Evolutionary conservation across 176 grass and related monocot genomes (phyloP).

Genomic region (Chrysopogon serrulatus): DNA sequence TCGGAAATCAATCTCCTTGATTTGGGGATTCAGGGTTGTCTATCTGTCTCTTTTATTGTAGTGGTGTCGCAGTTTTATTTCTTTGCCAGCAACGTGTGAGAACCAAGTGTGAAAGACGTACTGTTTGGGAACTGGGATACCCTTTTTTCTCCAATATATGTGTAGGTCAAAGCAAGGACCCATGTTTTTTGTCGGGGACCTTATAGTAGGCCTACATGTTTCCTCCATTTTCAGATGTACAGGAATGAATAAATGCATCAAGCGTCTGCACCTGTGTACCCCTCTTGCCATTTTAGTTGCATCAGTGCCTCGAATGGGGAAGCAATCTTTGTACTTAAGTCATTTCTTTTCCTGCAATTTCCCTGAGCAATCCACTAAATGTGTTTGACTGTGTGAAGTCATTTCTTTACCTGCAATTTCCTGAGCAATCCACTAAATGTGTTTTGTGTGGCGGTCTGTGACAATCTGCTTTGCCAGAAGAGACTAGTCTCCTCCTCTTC

Average conservation of each 20-base stretch:
- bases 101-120: not conserved
- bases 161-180: not conserved
- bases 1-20: not conserved
- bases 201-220: not conserved
- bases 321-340: not conserved
- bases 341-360: not conserved
- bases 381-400: not conserved
- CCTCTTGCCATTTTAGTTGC: not conserved
- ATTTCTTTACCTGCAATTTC: not conserved
- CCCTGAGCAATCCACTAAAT: not conserved
- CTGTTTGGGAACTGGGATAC: not conserved
- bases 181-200: not conserved
- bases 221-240: not conserved
- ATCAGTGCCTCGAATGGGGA: not conserved
- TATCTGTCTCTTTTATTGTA: not conserved
- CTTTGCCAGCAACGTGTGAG: not conserved
- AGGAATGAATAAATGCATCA: not conserved
- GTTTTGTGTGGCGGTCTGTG: not conserved
- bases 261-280: not conserved
- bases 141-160: too few species aligned
- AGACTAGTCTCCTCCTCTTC: not conserved
- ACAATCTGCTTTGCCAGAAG: not conserved
- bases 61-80: not conserved
- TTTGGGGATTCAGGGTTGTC: not conserved
- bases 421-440: not conserved